phyloP scores from a whole-genome alignment of 2,329 filamentous ascomycete species.

The Mariannaea sp. region DNA sequence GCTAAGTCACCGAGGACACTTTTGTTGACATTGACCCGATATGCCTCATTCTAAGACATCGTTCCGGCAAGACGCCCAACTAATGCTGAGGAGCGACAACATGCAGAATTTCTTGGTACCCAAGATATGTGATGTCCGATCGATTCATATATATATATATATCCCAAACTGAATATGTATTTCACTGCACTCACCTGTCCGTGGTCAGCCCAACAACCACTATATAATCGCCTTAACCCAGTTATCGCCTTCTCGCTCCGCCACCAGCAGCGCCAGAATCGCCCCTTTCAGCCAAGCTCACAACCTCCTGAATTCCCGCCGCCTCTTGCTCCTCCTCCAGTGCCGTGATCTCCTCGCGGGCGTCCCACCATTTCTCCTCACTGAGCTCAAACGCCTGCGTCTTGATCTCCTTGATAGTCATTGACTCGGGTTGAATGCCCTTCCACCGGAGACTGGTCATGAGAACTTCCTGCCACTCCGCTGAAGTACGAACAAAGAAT shows the following conservation, averaged over 20 bases:
- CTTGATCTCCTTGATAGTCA: slow-evolving; percentile 88
- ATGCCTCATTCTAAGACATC: no score
- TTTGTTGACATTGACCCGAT: no score
- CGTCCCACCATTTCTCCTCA: slow-evolving; percentile 99
- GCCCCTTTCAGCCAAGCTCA: slow-evolving; percentile 78
- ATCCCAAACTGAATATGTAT: not conserved
- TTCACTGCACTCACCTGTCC: no score
- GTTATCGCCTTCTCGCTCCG: slow-evolving; percentile 43
- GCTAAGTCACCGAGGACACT: no score
- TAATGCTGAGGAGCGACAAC: no score
- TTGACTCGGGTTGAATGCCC: slow-evolving; percentile 67
- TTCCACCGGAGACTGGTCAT: slow-evolving; percentile 75
- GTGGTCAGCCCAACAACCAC: no score
- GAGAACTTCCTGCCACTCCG: slow-evolving; percentile 88
- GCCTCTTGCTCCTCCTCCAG: slow-evolving; percentile 96
- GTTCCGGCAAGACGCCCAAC: not conserved
- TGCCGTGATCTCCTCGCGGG: slow-evolving; percentile 86
- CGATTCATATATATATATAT: not conserved
- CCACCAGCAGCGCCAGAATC: slow-evolving; percentile 52
- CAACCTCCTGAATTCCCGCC: slow-evolving; percentile 91
- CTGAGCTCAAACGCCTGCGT: slow-evolving; percentile 87
- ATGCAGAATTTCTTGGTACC: not conserved
- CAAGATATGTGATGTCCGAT: not conserved
- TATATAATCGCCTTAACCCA: not conserved
- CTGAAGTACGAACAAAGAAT: slow-evolving; percentile 87